A percentile compares a stretch with the other conserved stretches of the same genome.
These are phyloP conservation scores for Dryas drummondii DNA, from an alignment of 306 rosid genomes.

Conservation along the genomic window DNA sequence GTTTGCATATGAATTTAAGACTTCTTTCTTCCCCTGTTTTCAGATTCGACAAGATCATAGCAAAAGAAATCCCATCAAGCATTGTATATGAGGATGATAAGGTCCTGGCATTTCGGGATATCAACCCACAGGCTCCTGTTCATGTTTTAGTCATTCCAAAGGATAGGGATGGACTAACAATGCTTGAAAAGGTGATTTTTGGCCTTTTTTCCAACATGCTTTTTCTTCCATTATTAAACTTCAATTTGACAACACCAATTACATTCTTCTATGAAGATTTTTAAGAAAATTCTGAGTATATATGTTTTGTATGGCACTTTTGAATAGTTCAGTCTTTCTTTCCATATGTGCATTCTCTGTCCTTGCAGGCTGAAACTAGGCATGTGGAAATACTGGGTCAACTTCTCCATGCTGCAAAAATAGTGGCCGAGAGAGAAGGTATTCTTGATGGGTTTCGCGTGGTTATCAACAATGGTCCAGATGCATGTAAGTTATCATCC, in stretches of 20 bases:
- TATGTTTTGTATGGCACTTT: not conserved
- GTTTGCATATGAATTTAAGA: not conserved
- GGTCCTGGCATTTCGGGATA: constrained; percentile 81
- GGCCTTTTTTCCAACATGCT: not conserved
- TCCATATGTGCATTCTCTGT: constrained; percentile 9
- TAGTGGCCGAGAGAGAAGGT: constrained; percentile 79
- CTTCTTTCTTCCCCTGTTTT: not conserved
- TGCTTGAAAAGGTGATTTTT: constrained; percentile 62
- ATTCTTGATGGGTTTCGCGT: constrained; percentile 81
- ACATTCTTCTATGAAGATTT: not conserved
- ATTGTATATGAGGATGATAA: constrained; percentile 73
- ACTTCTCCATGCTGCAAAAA: constrained; percentile 76
- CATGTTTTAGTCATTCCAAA: constrained; percentile 87
- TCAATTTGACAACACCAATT: not conserved
- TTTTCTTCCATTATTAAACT: not conserved
- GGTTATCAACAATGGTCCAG: constrained; percentile 75
- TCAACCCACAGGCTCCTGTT: constrained; percentile 86
- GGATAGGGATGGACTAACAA: constrained; percentile 77
- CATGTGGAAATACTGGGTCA: constrained; percentile 74
- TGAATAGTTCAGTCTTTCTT: not conserved
- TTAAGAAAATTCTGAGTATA: not conserved
- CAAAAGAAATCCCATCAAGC: constrained; percentile 85
- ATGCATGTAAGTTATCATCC: constrained; percentile 57
- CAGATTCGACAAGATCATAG: constrained; percentile 92
- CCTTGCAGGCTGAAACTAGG: constrained; percentile 59